A percentile compares a stretch with the other conserved stretches of the same genome.
Evolutionary conservation across 2,329 filamentous ascomycete genomes (phyloP).

Genomic region (Trichoderma sp.): DNA sequence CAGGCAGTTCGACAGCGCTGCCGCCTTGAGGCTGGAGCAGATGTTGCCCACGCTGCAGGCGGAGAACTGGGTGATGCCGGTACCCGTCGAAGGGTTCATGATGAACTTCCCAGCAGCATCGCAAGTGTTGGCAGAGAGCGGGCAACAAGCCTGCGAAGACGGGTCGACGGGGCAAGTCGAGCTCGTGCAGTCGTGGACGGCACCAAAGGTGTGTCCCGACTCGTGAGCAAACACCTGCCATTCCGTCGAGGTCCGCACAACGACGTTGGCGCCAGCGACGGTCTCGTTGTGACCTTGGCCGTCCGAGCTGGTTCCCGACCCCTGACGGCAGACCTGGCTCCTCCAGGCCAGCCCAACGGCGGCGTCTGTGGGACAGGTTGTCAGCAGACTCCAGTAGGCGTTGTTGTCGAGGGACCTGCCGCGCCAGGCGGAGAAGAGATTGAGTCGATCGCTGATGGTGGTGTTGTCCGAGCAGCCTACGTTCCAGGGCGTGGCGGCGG

Average conservation of each 20-base stretch:
- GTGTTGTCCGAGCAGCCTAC: slow-evolving; percentile 65
- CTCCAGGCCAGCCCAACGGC: slow-evolving; percentile 94
- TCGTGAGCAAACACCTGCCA: slow-evolving; percentile 98
- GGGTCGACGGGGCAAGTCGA: slow-evolving; percentile 67
- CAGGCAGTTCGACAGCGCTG: slow-evolving; percentile 75
- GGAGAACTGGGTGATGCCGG: slow-evolving; percentile 77
- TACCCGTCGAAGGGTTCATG: slow-evolving; percentile 90
- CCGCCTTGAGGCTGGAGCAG: slow-evolving; percentile 80
- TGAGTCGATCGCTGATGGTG: slow-evolving; percentile 76
- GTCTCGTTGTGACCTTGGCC: slow-evolving; percentile 63
- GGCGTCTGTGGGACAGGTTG: slow-evolving; percentile 75
- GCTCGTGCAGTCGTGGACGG: slow-evolving; percentile 85
- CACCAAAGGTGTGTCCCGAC: slow-evolving; percentile 90
- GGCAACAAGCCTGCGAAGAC: slow-evolving; percentile 70
- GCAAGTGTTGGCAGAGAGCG: slow-evolving; percentile 67
- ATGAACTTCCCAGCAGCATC: slow-evolving; percentile 79
- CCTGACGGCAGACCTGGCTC: slow-evolving; percentile 75
- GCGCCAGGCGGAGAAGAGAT: slow-evolving; percentile 87
- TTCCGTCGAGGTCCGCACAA: slow-evolving; percentile 78
- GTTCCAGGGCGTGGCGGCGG: slow-evolving; percentile 79
- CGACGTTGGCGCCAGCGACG: slow-evolving; percentile 84
- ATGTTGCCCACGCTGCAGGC: slow-evolving; percentile 91
- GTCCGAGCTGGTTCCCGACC: slow-evolving; percentile 56
- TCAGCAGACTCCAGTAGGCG: slow-evolving; percentile 91
- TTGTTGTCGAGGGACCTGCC: slow-evolving; percentile 76